These are phyloP conservation scores for Symbiodinium natans DNA, from an alignment of 73 alveolate genomes.

Conservation along the genomic window DNA sequence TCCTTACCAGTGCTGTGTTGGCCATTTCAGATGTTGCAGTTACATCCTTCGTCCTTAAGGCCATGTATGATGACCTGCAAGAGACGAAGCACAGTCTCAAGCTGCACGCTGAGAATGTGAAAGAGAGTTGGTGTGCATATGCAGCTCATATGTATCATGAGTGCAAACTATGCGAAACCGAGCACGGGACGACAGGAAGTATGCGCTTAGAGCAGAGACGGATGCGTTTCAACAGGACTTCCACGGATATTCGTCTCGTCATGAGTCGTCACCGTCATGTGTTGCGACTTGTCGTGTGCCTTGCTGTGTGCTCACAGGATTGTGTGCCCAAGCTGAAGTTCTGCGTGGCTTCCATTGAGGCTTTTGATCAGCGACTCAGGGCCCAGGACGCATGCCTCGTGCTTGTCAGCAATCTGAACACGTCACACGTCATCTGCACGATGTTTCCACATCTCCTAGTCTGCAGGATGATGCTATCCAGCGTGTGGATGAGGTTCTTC, in stretches of 20 bases:
- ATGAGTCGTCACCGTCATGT: neutral
- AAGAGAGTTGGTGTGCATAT: neutral
- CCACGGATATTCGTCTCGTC: neutral
- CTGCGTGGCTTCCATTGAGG: conserved; percentile 92
- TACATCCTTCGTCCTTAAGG: neutral
- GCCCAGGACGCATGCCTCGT: conserved; percentile 19
- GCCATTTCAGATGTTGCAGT: neutral
- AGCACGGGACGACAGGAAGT: conserved; percentile 30
- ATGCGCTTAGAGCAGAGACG: conserved; percentile 69
- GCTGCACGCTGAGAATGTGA: neutral
- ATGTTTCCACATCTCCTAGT: too few relatives aligned
- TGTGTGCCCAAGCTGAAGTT: conserved; percentile 89
- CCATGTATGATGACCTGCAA: conserved; percentile 92
- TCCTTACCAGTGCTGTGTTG: neutral
- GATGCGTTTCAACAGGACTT: conserved; percentile 85
- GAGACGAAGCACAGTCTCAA: conserved; percentile 91
- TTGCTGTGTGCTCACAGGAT: conserved; percentile 1
- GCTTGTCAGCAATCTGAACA: neutral
- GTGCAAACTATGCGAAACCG: too few relatives aligned
- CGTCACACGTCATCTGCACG: neutral
- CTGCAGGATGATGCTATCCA: conserved; percentile 74
- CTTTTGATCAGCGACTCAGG: conserved; percentile 76
- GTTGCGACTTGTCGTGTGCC: neutral
- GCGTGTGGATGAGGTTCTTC: conserved; percentile 82
- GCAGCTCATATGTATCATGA: neutral